Base-by-base conservation (phyloP, 2,329 filamentous ascomycete species). In the Penicillium occitanis region DNA sequence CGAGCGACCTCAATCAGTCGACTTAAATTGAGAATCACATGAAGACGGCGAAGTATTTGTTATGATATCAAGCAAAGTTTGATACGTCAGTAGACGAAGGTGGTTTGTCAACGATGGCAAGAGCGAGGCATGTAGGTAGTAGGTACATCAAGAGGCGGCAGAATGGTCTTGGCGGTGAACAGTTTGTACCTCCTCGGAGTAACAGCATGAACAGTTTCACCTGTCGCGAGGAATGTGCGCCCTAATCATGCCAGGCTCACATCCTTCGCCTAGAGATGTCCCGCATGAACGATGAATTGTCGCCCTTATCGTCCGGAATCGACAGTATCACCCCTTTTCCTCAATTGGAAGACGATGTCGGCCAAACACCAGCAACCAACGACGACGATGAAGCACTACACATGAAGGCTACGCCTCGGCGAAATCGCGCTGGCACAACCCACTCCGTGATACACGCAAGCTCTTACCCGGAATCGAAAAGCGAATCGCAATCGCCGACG, bases 261-360 rank as follows among this genome's bases (percentile, higher is more conserved):
- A 4, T 37, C 19, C 14, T 40, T 13, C 11, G 44, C 35, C 5
- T 33, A 63, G 61, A 28, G n/a, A 66, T 66, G 65, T 59, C 65
- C 8, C 60, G 28, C 40, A 58, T 46, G 44, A 46, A 33, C 30
- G 50, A 59, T 63, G 65, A 63, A 28, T 25, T 63, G 37, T 66
- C 64, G 64, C 48, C 65, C 14, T 44, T 62, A 60, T 66, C 65
- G 17, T 63, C 65, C 40, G 65, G 65, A 60, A 63, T 66, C 25
- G 65, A 66, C 53, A 66, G 65, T 19, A 44, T 66, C 65, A 59
- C 60, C 7, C 65, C 65, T 4, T 66, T 66, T 22, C 65, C 65
- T 25, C 65, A 44, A 33, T 40, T 66, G n/a, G 65, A 66, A 48
- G 65, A 66, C 14, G 60, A 66, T 33, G 25, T 40, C 44, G 37